Conservation (phyloP, 2,329 filamentous ascomycete species). For the Fusarium sp. region DNA sequence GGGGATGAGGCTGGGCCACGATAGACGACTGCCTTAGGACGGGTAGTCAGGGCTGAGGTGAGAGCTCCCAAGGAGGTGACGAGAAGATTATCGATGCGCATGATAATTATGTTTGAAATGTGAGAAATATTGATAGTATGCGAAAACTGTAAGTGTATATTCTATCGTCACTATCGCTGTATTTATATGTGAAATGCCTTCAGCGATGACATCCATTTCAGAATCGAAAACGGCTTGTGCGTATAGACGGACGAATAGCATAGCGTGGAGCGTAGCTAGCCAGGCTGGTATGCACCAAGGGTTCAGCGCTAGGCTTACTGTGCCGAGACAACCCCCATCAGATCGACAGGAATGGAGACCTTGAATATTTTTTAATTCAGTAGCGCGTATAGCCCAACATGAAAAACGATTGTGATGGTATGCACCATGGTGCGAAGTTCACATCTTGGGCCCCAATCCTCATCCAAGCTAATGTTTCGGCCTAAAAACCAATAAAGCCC, state of each 20-base stretch:
- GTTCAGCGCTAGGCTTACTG: not conserved
- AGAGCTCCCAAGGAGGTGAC: not conserved
- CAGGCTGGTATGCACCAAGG: not conserved
- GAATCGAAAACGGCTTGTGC: not conserved
- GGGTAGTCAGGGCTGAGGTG: not conserved
- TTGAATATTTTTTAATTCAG: no score
- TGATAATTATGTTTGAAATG: not conserved
- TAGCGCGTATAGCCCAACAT: not conserved
- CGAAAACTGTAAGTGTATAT: no score
- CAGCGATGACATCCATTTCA: not conserved
- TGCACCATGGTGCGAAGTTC: accelerated
- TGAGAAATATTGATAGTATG: no score
- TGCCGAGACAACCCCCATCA: not conserved
- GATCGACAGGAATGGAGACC: not conserved
- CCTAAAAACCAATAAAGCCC: constrained; percentile 3
- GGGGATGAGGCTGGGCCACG: constrained; percentile 9
- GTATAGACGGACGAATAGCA: not conserved
- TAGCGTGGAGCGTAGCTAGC: not conserved
- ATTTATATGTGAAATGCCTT: not conserved
- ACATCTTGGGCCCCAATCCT: accelerated
- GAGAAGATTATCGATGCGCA: not conserved
- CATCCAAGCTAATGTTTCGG: not conserved
- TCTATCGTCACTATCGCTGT: not conserved
- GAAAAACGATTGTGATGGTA: not conserved
- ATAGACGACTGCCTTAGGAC: constrained; percentile 13